Base-by-base conservation (phyloP, 2,329 filamentous ascomycete species). In the Phialophora verrucosa region DNA sequence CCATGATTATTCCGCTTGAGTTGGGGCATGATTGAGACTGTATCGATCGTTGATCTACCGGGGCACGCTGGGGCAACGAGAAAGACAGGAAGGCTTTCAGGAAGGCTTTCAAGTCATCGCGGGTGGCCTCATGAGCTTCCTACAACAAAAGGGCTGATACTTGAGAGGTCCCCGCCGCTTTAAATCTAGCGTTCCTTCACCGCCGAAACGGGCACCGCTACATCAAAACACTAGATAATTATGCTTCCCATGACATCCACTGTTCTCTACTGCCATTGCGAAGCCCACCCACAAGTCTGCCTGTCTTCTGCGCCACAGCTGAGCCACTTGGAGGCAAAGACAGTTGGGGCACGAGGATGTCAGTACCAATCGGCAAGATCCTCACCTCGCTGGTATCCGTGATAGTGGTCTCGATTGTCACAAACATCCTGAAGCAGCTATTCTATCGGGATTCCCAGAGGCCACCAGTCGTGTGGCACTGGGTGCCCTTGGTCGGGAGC, bases 401-500 rank as follows among this genome's bases (percentile, higher is more conserved):
- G 29, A 35, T 67, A 2, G 12, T 64, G 29, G 56, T 63, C 25
- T 56, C 65, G 8, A 63, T 72, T 44, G 50, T 59, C 10, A 59
- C 66, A n/a, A 71, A 68, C 56, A 44, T 70, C 23, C 44, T 74
- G 1, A 63, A 62, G 38, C 73, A 74, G 49, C 58, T 71, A 1
- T 65, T 72, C 27, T 69, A 55, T 35, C 66, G 59, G 42, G 54
- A 68, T 47, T 31, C 55, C 23, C 59, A 61, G 59, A 59, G 23
- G 70, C 84, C 84, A 20, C 87, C 87, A 0, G 73, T 89, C 32
- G 87, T 89, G 57, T 89, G 89, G 78, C 87, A 89, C 78, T 86
- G 82, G 83, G 79, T 89, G 35, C 87, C 87, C 66, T 80, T 96
- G 72, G 85, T 99, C 74, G 94, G 94, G 70, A 97, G 90, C 82